These are phyloP conservation scores for Globisporangium perplexum DNA, from an alignment of 352 stramenopile genomes.

Conservation along the genomic window DNA sequence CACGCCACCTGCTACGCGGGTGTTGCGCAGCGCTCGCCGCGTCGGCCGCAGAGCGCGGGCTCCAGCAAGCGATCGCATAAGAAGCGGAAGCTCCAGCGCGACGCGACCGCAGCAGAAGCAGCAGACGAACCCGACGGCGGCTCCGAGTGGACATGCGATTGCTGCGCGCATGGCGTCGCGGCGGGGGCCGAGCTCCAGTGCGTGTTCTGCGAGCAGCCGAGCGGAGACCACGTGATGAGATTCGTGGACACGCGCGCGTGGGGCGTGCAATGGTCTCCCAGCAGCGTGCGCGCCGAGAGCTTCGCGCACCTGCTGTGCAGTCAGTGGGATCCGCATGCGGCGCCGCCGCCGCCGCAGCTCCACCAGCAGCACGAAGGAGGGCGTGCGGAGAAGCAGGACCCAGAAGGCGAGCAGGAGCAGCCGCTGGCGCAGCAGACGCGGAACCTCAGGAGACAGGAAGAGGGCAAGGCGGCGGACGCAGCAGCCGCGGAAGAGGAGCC, in stretches of 20 bases:
- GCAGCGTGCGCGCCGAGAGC: background rate
- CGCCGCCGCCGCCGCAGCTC: conserved; percentile 11
- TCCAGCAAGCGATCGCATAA: background rate
- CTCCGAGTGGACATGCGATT: conserved; percentile 37
- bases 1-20: conserved; percentile 31
- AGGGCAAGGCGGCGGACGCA: background rate
- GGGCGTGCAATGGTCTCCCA: background rate
- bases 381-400: background rate
- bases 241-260: conserved; percentile 18
- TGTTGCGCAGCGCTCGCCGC: background rate
- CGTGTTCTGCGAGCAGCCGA: conserved; percentile 34
- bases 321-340: conserved; percentile 36
- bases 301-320: conserved; percentile 45
- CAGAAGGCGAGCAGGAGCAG: background rate
- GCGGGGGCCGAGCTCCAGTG: conserved; percentile 15
- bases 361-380: conserved; percentile 2
- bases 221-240: conserved; percentile 18
- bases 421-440: background rate
- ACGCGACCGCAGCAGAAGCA: background rate
- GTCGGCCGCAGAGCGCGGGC: background rate
- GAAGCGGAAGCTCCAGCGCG: background rate
- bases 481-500: background rate
- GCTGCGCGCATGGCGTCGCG: conserved; percentile 22
- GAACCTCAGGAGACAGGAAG: background rate
- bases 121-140: background rate